Evolutionary conservation across 2,329 filamentous ascomycete species (phyloP).

Genomic region (Helotiales sp.): DNA sequence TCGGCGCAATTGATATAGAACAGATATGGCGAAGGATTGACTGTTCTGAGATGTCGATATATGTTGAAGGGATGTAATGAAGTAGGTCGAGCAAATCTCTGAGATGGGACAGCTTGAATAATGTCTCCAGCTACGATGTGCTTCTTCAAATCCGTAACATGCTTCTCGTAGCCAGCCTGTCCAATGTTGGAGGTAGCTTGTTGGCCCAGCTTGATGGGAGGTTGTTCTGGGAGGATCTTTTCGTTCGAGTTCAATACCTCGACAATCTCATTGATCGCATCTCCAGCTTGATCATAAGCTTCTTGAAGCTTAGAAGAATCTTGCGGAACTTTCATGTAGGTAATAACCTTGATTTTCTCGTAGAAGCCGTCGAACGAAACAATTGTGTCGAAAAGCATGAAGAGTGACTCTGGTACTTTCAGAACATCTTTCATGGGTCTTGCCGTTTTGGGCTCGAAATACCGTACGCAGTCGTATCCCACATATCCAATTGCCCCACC

Average conservation of each 20-base stretch:
- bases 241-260: conserved; percentile 74
- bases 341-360: conserved; percentile 90
- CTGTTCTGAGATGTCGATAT: conserved; percentile 93
- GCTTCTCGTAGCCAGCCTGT: conserved; percentile 83
- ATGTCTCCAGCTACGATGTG: conserved; percentile 94
- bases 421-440: conserved; percentile 87
- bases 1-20: conserved; percentile 93
- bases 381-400: conserved; percentile 96
- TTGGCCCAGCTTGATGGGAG: conserved; percentile 72
- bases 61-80: conserved; percentile 96
- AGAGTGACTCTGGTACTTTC: conserved; percentile 88
- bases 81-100: conserved; percentile 88
- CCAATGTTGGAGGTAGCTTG: conserved; percentile 94
- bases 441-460: conserved; percentile 97
- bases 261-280: conserved; percentile 69
- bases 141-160: conserved; percentile 84
- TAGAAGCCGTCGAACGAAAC: conserved; percentile 95
- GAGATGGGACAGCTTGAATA: conserved; percentile 95
- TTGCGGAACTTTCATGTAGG: conserved; percentile 77
- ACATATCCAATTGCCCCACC: conserved; percentile 96
- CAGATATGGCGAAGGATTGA: conserved; percentile 96
- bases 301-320: conserved; percentile 62
- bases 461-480: conserved; percentile 95
- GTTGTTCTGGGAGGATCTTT: conserved; percentile 77
- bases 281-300: conserved; percentile 72